Evolutionary conservation across 2,329 filamentous ascomycete genomes (phyloP), one percentile per base, ranked within the genome.

Genomic region (Trichophaea hybrida): DNA sequence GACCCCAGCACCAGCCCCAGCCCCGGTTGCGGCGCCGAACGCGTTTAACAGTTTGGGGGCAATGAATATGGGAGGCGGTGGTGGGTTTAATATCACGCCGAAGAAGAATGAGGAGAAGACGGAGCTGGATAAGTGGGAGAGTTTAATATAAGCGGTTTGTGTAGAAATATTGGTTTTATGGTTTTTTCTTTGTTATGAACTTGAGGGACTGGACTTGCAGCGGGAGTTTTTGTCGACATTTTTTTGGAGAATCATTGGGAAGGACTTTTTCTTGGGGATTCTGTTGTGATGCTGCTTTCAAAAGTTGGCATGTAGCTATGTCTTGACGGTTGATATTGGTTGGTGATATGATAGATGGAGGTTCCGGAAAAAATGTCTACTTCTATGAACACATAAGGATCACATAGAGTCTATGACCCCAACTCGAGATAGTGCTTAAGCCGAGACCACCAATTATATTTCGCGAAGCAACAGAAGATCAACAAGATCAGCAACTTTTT

Each of bases 51-150:
- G 60, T 61, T 55, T 57, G 61, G 12, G 61, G 59, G 15, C 35
- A 15, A 35, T 54, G 24, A 37, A 37, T n/a, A 54, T 54, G 51
- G 51, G 51, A 15, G n/a, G 63, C 38, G 57, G 62, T 24, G 56
- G 62, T 13, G 63, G 64, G 2, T 63, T 66, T 61, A 59, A 59
- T 7, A 63, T 59, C 37, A 49, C 59, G 1, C 58, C 59, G 55
- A 61, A 59, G 56, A 37, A 62, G 59, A n/a, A 54, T 46, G 61
- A 61, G 59, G 56, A 57, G 49, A 74, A 73, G 60, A 68, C 65
- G 12, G 78, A 77, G 1, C 67, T 80, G 60, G 78, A 80, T 69
- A 78, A 77, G 61, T 80, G 76, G 68, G 76, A 80, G 65, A 80
- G 78, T 69, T 72, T 81, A 63, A 67, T 80, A 61, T 81, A 65